phyloP scores from a whole-genome alignment of 2,329 filamentous ascomycete species.

The Westerdykella sp. region DNA sequence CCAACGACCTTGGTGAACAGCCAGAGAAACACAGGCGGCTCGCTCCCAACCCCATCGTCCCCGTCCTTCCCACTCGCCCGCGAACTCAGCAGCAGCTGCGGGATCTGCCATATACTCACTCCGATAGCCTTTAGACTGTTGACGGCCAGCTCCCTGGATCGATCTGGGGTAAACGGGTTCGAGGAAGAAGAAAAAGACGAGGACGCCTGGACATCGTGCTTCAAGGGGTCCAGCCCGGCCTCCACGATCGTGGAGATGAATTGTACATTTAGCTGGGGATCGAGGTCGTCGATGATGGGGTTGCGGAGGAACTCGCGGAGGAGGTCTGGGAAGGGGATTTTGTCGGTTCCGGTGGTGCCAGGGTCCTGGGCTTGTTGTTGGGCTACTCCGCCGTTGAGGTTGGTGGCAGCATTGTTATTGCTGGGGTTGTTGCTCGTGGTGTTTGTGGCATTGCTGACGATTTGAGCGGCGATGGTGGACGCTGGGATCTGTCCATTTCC shows the following conservation, averaged over 20 bases:
- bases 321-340: slow-evolving; percentile 68
- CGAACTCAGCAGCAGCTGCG: slow-evolving; percentile 52
- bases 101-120: slow-evolving; percentile 68
- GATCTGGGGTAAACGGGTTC: slow-evolving; percentile 58
- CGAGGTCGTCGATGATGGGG: slow-evolving; percentile 52
- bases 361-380: too few species aligned
- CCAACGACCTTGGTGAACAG: slow-evolving; percentile 49
- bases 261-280: slow-evolving; percentile 72
- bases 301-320: slow-evolving; percentile 56
- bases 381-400: slow-evolving; percentile 57
- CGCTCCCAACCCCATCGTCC: slow-evolving; percentile 25
- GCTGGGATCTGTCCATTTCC: slow-evolving; percentile 39
- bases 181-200: too few species aligned
- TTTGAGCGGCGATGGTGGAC: slow-evolving; percentile 80
- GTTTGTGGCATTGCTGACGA: slow-evolving; percentile 73
- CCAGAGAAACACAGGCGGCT: slow-evolving; percentile 49
- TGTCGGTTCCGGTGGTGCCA: slow-evolving; percentile 17
- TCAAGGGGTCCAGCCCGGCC: slow-evolving; percentile 66
- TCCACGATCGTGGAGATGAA: slow-evolving; percentile 78
- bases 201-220: slow-evolving; percentile 43
- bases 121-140: slow-evolving; percentile 74
- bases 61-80: slow-evolving; percentile 9
- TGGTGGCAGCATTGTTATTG: slow-evolving; percentile 28
- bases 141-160: slow-evolving; percentile 54
- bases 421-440: slow-evolving; percentile 24